Base-by-base conservation (phyloP, 2,329 filamentous ascomycete genomes). In the Diaporthe velutina region DNA sequence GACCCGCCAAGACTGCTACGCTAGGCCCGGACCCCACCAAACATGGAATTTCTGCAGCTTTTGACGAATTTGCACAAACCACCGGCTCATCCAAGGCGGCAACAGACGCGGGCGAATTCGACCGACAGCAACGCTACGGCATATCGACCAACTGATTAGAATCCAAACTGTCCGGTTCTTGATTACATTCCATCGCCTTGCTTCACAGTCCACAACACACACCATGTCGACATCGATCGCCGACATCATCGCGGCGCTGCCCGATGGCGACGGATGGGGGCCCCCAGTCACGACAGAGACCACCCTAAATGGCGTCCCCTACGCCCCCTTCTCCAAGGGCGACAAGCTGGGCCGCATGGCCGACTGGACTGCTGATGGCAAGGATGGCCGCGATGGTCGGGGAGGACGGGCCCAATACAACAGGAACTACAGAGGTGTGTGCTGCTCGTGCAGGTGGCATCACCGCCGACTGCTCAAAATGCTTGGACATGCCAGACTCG, bases 261-360 rank as follows among this genome's bases (percentile, higher is more conserved):
- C 93, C 77, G 88, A 93, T 73, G 92, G 93, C 82, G 93, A 95
- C 81, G 91, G 92, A 85, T 99, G 97, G 97, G 97, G 97, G 76
- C 96, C 96, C 71, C 85, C 94, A 76, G 91, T 93, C 79, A 93
- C 95, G 76, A 91, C 88, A 80, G 95, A 98, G 84, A 98, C 95
- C 78, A 98, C 94, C 77, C 91, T 98, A 81, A 93, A 98, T 83
- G 97, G 97, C 83, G 95, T 98, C 67, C 97, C 97, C 52, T 99
- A 98, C 85, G 97, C 97, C 80, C 97, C 97, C 76, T 99, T 97
- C 89, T 98, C 96, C 79, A 99, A 99, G 87, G 95, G 95, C 83
- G 97, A 99, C 89, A 98, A 98, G 90, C 90, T 99, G 76, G 97
- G 97, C 82, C 96, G 97, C 84, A 98, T 99, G 96, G 97, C 97